Percentiles rank a stretch among this genome's conserved stretches.
Conservation (phyloP, 2,329 filamentous ascomycete genomes). For the Aureobasidium lini region DNA sequence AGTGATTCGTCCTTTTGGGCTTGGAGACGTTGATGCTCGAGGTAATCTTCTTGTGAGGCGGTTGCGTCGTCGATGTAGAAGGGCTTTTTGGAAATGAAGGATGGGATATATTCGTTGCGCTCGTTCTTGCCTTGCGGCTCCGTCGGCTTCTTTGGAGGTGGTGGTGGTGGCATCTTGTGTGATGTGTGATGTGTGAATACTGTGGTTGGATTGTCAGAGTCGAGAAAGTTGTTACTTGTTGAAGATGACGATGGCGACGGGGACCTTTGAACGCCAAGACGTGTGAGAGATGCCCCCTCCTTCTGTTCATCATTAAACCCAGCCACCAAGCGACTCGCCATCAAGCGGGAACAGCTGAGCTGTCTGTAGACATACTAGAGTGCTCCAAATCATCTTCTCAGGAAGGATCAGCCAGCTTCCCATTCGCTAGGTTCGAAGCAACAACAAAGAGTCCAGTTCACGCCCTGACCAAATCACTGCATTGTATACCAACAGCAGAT, state of each 20-base stretch:
- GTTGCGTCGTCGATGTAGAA: slow-evolving; percentile 86
- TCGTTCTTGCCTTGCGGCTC: slow-evolving; percentile 59
- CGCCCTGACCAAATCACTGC: no score
- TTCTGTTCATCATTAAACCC: no score
- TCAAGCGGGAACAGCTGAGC: no score
- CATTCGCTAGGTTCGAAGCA: no score
- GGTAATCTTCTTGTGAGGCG: slow-evolving; percentile 68
- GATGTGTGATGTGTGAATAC: background rate
- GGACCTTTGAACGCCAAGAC: background rate
- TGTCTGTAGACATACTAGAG: no score
- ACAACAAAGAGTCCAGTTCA: no score
- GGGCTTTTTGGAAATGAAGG: slow-evolving; percentile 95
- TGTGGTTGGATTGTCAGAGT: background rate
- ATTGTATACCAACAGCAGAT: no score
- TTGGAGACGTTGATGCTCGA: slow-evolving; percentile 88
- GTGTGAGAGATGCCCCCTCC: background rate
- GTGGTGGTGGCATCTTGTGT: slow-evolving; percentile 19
- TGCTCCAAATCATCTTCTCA: no score
- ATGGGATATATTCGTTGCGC: slow-evolving; percentile 95
- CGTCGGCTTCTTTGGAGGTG: slow-evolving; percentile 70
- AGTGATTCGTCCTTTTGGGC: slow-evolving; percentile 52
- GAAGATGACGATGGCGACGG: background rate
- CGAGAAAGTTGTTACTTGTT: background rate
- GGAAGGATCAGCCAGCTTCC: no score
- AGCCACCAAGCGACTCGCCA: no score